Percentiles rank a stretch among this genome's conserved stretches.
Conservation (phyloP, 1,284 basidiomycete species). For the Porogramme epimiltina region DNA sequence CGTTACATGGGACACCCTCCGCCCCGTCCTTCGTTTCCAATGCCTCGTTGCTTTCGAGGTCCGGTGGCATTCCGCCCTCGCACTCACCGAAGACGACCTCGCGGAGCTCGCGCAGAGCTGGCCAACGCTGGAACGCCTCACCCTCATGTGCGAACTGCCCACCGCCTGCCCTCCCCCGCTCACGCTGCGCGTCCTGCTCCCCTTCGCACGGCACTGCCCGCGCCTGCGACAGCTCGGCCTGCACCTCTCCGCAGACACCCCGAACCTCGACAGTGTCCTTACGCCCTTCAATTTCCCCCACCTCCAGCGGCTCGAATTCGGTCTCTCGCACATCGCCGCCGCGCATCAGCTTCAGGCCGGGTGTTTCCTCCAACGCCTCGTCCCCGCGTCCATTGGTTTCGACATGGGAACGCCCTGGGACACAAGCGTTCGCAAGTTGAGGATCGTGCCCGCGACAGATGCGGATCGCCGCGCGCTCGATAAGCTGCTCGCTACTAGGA, state of each 20-base stretch:
- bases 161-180: conserved; percentile 33
- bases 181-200: conserved; percentile 51
- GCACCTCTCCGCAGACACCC: conserved; percentile 45
- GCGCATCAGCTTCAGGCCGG: no score
- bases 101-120: conserved; percentile 51
- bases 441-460: no score
- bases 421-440: no score
- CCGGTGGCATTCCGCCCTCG: conserved; percentile 52
- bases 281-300: neutral
- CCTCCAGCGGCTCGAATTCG: conserved; percentile 21
- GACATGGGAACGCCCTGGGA: no score
- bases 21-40: conserved; percentile 48
- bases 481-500: no score
- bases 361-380: no score
- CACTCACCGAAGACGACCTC: conserved; percentile 47
- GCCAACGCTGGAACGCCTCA: conserved; percentile 48
- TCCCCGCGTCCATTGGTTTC: no score
- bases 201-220: conserved; percentile 57
- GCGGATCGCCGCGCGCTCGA: no score
- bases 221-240: conserved; percentile 52
- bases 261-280: conserved; percentile 8
- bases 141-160: conserved; percentile 49
- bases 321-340: no score
- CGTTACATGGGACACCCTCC: conserved; percentile 48
- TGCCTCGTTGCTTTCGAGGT: conserved; percentile 52